Base-by-base conservation (phyloP, 768 basidiomycete genomes). In the Daedaleopsis sinensis region DNA sequence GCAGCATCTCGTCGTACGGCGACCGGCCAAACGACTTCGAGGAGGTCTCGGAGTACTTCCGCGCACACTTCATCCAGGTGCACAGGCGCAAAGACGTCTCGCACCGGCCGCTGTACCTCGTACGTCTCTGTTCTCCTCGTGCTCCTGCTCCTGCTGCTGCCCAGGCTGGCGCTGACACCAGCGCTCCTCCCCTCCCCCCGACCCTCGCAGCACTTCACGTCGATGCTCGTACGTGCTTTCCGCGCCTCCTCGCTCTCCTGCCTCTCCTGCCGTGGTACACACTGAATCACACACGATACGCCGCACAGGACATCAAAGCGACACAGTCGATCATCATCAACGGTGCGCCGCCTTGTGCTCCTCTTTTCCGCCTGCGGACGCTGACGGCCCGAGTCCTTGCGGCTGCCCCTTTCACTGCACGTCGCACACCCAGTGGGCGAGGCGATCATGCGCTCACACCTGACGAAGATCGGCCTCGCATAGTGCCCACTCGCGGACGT, bases 251-350 rank as follows among this genome's bases (percentile, higher is more conserved):
- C 23, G 16, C 35, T 19, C 23, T 18, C 8, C 27, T 37, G 21
- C 16, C 50, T 4, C 24, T 9, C 19, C 53, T 38, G 53, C 18
- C 9, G n/a, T 8, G n/a, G 3, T 18, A 8, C 53, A 27, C 7
- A 32, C 23, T 13, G 4, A 23, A 8, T 35, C 11, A 39, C 58
- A n/a, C 46, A 24, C 35, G 35, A 15, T 23, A 16, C 21, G 15
- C 51, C 38, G 23, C 58, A 10, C 60, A 91, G 89, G 91, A 94
- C 73, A 90, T 91, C 15, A 91, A 89, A 74, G 83, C 92, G 5
- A 94, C 91, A 0, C 91, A 92, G 67, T 82, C 85, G 56, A 91
- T 94, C 59, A 93, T 94, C 70, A 84, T 85, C 64, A 92, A 91
- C 65, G 91, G 91, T 91, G 51, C 38, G 74, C 48, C 56, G 16